Evolutionary conservation across 1,139 yeast species (phyloP), one percentile per base, ranked within the genome.

Genomic region (Zhuliangozyma parablackwelliae): DNA sequence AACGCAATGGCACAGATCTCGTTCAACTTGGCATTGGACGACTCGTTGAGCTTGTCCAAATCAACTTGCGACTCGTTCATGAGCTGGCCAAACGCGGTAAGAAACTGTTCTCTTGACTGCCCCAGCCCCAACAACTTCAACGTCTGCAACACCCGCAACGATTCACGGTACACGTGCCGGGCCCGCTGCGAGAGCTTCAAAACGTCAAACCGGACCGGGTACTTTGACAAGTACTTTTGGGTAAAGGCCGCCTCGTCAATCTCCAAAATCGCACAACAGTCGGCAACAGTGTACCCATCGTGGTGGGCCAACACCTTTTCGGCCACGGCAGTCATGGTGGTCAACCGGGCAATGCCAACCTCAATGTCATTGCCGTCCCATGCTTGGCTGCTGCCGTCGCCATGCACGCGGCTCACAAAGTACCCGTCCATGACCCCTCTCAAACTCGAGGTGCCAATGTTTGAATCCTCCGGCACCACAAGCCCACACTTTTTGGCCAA

Each of bases 101-200:
- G 59, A 46, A 74, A 72, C 6, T 51, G 46, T 3, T 23, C 24
- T 9, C 10, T 7, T 9, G 7, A 3, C 9, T 23, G 24, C 9
- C 24, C 10, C 24, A 9, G 10, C 9, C 24, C 24, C 45, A 77
- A 61, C 29, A 73, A 51, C 30, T 65, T 53, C 35, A 78, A 57
- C 26, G 77, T 73, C 47, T 76, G 62, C 41, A 80, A 59, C 10
- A 81, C 89, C 37, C 85, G 67, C 46, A 73, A 59, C 8, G 86
- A 65, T 49, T 82, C 90, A n/a, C 72, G 61, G 50, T 67, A 82
- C 2, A 82, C 87, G 50, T 82, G 90, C 38, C 65, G 68, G 10
- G 84, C 68, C 40, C 89, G 68, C 46, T 73, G 74, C 57, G 78
- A 76, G 27, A 82, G 60, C 53, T 78, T 74, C 40, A 82, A 67